phyloP scores from a whole-genome alignment of 768 basidiomycete species.

The Tulasnella sp. region DNA sequence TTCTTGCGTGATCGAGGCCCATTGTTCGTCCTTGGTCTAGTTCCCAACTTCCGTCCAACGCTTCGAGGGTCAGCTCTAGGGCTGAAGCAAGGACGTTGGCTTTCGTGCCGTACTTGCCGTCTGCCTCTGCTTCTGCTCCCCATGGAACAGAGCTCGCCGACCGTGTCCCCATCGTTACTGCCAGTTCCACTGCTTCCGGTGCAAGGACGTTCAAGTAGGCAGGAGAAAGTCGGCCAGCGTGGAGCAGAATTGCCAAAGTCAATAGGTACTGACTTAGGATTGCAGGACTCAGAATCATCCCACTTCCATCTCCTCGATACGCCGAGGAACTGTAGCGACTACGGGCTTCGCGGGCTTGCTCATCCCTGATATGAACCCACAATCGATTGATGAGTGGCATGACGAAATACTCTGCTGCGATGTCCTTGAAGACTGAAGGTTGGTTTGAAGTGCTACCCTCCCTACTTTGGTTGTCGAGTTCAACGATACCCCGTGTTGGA shows the following conservation, averaged over 20 bases:
- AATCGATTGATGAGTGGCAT: constrained; percentile 89
- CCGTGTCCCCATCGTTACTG: constrained; percentile 68
- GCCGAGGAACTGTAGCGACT: constrained; percentile 40
- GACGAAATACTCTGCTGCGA: constrained; percentile 86
- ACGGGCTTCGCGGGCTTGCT: constrained; percentile 69
- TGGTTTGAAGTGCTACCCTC: background rate
- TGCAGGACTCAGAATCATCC: constrained; percentile 73
- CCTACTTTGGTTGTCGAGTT: background rate
- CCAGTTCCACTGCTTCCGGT: constrained; percentile 78
- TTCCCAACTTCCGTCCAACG: constrained; percentile 69
- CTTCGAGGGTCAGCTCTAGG: constrained; percentile 71
- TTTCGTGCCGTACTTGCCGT: constrained; percentile 47
- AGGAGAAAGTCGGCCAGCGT: constrained; percentile 74
- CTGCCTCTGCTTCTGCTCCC: constrained; percentile 39
- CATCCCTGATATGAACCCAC: constrained; percentile 88
- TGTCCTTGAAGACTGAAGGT: constrained; percentile 43
- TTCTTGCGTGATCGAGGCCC: constrained; percentile 65
- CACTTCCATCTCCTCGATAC: constrained; percentile 73
- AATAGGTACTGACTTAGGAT: constrained; percentile 71
- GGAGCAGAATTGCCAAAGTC: constrained; percentile 72
- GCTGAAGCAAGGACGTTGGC: constrained; percentile 70
- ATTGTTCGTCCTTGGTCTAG: constrained; percentile 73
- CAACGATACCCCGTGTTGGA: background rate
- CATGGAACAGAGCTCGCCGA: constrained; percentile 46
- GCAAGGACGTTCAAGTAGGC: constrained; percentile 78